Evolutionary conservation across 768 basidiomycete genomes (phyloP).

Genomic region (Floccularia luteovirens): DNA sequence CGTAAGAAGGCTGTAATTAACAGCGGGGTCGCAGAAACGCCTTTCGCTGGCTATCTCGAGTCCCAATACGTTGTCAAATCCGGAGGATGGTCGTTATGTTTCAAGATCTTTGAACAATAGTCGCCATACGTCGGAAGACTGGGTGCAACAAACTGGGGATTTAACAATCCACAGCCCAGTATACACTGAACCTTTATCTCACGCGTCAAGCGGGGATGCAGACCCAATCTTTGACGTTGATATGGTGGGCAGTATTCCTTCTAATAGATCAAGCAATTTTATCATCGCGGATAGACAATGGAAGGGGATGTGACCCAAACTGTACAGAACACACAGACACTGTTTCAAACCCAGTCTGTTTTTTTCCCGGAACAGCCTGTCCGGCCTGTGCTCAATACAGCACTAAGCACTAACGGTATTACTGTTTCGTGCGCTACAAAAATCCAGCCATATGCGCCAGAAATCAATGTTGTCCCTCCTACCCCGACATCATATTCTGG

Average conservation of each 20-base stretch:
- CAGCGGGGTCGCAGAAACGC: slow-evolving; percentile 43
- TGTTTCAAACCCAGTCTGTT: no score
- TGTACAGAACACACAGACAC: no score
- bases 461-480: slow-evolving; percentile 20
- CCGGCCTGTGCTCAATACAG: no score
- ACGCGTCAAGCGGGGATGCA: slow-evolving; percentile 5
- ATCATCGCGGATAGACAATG: slow-evolving; percentile 15
- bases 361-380: no score
- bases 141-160: slow-evolving; percentile 65
- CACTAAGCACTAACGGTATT: no score
- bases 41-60: slow-evolving; percentile 25
- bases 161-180: slow-evolving; percentile 56
- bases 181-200: slow-evolving; percentile 12
- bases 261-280: slow-evolving; percentile 1
- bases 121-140: slow-evolving; percentile 54
- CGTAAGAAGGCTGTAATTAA: slow-evolving; percentile 7
- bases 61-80: neutral
- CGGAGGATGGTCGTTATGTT: no score
- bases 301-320: slow-evolving; percentile 12
- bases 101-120: slow-evolving; percentile 19
- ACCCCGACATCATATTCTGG: slow-evolving; percentile 10
- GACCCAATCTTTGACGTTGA: slow-evolving; percentile 32
- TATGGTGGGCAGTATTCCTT: slow-evolving; percentile 33
- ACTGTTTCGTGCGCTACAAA: no score
- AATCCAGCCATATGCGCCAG: slow-evolving; percentile 8